A percentile compares a stretch with the other conserved stretches of the same genome.
Evolutionary conservation across 305 asterid species (phyloP).

Genomic region (Solanum hybrid): DNA sequence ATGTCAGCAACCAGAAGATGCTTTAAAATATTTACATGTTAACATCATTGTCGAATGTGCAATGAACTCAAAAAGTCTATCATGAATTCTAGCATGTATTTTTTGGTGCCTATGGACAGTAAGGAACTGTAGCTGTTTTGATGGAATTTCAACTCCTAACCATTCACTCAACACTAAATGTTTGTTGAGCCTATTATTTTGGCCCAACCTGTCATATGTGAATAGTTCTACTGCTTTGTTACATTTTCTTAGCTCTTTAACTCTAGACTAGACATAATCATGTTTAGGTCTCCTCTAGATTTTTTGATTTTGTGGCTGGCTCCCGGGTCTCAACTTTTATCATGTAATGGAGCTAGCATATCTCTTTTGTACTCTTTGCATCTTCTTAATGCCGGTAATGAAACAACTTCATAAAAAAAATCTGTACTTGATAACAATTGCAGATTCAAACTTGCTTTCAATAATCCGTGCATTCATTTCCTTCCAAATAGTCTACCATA

Average conservation of each 20-base stretch:
- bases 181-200: neutral
- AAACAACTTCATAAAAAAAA: neutral
- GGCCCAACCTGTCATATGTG: neutral
- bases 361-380: neutral
- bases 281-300: neutral
- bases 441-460: neutral
- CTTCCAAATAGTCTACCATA: neutral
- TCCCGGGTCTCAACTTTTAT: neutral
- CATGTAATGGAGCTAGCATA: neutral
- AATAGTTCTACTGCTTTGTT: neutral
- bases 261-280: neutral
- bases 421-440: neutral
- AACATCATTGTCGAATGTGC: neutral
- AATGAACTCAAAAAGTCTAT: neutral
- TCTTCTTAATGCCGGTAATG: neutral
- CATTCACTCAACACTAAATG: neutral
- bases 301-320: neutral
- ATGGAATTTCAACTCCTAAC: neutral
- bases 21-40: neutral
- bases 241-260: neutral
- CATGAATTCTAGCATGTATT: neutral
- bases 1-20: neutral
- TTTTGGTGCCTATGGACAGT: neutral
- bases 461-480: neutral
- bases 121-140: neutral